Conservation (phyloP, 192 early-diverging fungal species). For the Linderina pennispora region DNA sequence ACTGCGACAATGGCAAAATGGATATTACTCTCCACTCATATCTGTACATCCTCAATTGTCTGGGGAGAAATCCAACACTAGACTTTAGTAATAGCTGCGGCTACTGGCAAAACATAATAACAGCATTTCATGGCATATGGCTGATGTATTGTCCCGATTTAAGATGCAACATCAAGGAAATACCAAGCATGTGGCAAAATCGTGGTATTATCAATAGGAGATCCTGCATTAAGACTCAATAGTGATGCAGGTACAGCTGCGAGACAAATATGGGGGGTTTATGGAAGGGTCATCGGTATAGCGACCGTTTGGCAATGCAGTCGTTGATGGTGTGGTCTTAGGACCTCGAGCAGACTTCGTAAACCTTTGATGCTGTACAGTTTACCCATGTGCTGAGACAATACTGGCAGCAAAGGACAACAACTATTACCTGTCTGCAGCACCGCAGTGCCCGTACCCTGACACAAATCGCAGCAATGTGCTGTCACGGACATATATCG, state of each 20-base stretch:
- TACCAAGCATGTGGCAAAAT: slow-evolving; percentile 74
- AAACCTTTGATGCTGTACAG: slow-evolving; percentile 50
- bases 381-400: slow-evolving; percentile 55
- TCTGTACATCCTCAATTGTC: slow-evolving; percentile 60
- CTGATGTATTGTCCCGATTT: slow-evolving; percentile 67
- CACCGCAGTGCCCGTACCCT: slow-evolving; percentile 70
- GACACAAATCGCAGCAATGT: slow-evolving; percentile 58
- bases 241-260: slow-evolving; percentile 59
- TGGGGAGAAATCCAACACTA: slow-evolving; percentile 52
- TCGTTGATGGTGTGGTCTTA: slow-evolving; percentile 71
- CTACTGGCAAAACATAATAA: slow-evolving; percentile 39
- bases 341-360: slow-evolving; percentile 62
- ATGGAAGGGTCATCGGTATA: slow-evolving; percentile 54
- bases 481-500: slow-evolving; percentile 53
- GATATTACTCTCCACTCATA: slow-evolving; percentile 59
- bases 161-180: slow-evolving; percentile 58
- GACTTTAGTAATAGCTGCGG: slow-evolving; percentile 69
- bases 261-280: slow-evolving; percentile 72
- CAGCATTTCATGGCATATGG: slow-evolving; percentile 50
- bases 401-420: slow-evolving; percentile 41
- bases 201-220: slow-evolving; percentile 68
- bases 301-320: slow-evolving; percentile 65
- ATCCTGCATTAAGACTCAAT: slow-evolving; percentile 54
- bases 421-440: slow-evolving; percentile 58
- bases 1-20: slow-evolving; percentile 50